Conservation (phyloP, 2,329 filamentous ascomycete genomes). For the Lachnellula arida region DNA sequence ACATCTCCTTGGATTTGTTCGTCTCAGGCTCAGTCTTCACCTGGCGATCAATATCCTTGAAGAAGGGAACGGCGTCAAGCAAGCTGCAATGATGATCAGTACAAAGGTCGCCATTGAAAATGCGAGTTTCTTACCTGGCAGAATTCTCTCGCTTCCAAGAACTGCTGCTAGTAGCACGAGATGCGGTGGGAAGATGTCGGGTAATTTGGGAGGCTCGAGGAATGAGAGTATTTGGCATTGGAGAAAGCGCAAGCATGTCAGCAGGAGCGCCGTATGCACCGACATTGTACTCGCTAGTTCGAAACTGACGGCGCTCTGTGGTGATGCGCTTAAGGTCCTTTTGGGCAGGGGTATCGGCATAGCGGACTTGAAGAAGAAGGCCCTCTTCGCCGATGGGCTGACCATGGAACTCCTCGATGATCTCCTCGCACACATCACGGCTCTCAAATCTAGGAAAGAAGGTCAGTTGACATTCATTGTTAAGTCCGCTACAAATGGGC, state of each 20-base stretch:
- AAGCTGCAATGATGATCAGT: slow-evolving; percentile 15
- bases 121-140: slow-evolving; percentile 18
- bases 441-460: slow-evolving; percentile 66
- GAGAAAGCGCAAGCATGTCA: slow-evolving; percentile 47
- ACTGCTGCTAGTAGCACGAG: slow-evolving; percentile 26
- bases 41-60: slow-evolving; percentile 31
- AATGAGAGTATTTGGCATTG: slow-evolving; percentile 35
- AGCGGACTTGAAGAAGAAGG: slow-evolving; percentile 87
- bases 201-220: slow-evolving; percentile 30
- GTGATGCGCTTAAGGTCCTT: slow-evolving; percentile 96
- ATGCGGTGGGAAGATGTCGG: slow-evolving; percentile 26
- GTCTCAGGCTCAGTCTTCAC: slow-evolving; percentile 26
- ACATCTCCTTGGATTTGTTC: slow-evolving; percentile 26
- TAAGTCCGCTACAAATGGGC: slow-evolving; percentile 25
- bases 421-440: slow-evolving; percentile 83
- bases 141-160: slow-evolving; percentile 31
- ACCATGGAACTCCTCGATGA: slow-evolving; percentile 85
- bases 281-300: slow-evolving; percentile 90
- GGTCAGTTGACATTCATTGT: slow-evolving; percentile 13
- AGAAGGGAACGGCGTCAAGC: slow-evolving; percentile 19
- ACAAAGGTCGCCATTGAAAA: not conserved
- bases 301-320: slow-evolving; percentile 89
- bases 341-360: slow-evolving; percentile 93
- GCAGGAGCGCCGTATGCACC: slow-evolving; percentile 56
- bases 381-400: slow-evolving; percentile 70